Base-by-base conservation (phyloP, 225 moss, liverwort and hornwort genomes). In the Thuidium tamariscinum region DNA sequence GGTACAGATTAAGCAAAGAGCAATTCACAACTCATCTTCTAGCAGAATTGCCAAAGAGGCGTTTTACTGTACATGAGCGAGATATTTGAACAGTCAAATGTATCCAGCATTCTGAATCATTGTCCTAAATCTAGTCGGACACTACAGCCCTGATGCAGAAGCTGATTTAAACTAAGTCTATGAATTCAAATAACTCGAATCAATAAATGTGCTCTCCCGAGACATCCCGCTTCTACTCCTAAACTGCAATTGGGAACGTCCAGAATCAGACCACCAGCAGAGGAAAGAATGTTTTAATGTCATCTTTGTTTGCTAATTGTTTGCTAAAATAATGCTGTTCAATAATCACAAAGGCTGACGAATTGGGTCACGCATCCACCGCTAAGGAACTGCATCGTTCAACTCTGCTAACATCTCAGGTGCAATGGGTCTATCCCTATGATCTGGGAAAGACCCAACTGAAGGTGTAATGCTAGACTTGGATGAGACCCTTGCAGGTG, bases 181-280 rank as follows among this genome's bases (percentile, higher is more conserved):
- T 32, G 49, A 68, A 32, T 52, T 73, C 44, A 55, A 80, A 34
- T 48, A 39, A 57, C 32, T 56, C 23, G 13, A 78, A 78, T 16
- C 83, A 82, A 90, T 84, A 69, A 91, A 84, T 81, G 84, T 70
- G 72, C 61, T 89, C 87, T 84, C 77, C 74, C 26, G 36, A 49
- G 64, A 90, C 69, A 77, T 55, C 79, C 66, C 72, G 16, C 42
- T 78, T 68, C 78, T 86, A 64, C 42, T 73, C 61, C 52, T 88
- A 86, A 83, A 37, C 25, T 83, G 78, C 34, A 84, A 66, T 39
- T 52, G 37, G 65, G 49, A 34, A 86, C n/a, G 87, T 80, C 76
- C 74, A 81, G 62, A 75, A 75, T 65, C 85, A 55, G 77, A 61
- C 88, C 54, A 81, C 84, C 77, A 59, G 82, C 61, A 82, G 74